A percentile compares a stretch with the other conserved stretches of the same genome.
These are phyloP conservation scores for Colletotrichum sp. DNA, from an alignment of 2,329 filamentous ascomycete genomes.

Conservation along the genomic window DNA sequence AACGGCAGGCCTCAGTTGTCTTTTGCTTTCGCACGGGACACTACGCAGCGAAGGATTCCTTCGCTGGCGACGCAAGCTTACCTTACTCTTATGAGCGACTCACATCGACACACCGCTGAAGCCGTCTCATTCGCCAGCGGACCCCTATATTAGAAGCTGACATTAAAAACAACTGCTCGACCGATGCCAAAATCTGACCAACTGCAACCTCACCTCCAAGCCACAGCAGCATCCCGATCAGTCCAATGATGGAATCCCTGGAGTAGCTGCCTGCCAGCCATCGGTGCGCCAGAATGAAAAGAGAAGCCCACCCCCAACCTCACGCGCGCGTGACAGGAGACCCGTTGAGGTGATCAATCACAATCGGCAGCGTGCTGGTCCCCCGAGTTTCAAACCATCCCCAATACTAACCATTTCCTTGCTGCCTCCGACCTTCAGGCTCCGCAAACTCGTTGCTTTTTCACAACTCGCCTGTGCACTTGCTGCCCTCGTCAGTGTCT, in stretches of 20 bases:
- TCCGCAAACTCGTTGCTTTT: constrained; percentile 14
- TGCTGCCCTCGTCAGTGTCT: background rate
- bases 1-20: background rate
- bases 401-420: background rate
- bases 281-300: background rate
- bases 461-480: background rate
- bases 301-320: constrained; percentile 2
- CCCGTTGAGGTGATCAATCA: constrained; percentile 8
- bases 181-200: background rate
- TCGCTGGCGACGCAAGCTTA: background rate
- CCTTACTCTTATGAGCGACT: background rate
- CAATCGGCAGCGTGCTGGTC: constrained; percentile 2
- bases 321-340: constrained; percentile 7
- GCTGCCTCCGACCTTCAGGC: background rate
- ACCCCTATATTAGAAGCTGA: constrained; percentile 1
- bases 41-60: background rate
- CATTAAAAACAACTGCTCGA: background rate
- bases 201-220: background rate
- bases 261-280: background rate
- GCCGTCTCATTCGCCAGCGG: background rate
- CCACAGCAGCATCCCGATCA: background rate
- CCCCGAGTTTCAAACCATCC: constrained; percentile 2
- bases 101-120: background rate
- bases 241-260: background rate
- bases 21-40: background rate